phyloP scores from a whole-genome alignment of 768 basidiomycete species.

The Hirschioporus abietinus region DNA sequence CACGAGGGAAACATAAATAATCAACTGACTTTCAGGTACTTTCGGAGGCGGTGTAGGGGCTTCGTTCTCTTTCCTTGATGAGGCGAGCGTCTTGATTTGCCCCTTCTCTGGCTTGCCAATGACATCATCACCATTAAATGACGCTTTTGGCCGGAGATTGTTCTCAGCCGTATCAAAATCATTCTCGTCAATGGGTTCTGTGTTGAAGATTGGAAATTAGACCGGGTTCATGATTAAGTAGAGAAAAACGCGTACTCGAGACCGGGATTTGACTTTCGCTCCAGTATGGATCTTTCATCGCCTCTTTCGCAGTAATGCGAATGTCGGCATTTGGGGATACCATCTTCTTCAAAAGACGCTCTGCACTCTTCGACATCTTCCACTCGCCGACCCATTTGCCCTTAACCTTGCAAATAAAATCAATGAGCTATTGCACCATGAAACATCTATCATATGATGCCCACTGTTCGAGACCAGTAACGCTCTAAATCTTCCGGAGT shows the following conservation, averaged over 20 bases:
- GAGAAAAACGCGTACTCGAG: conserved; percentile 19
- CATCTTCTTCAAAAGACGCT: conserved; percentile 72
- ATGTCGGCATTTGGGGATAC: conserved; percentile 77
- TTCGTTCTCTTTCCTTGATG: neutral
- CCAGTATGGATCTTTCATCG: conserved; percentile 70
- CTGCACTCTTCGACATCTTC: conserved; percentile 59
- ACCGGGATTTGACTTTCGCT: conserved; percentile 16
- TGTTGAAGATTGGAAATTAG: neutral
- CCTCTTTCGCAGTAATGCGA: conserved; percentile 62
- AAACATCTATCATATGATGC: conserved; percentile 15
- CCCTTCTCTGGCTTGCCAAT: neutral
- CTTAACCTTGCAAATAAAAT: conserved; percentile 38
- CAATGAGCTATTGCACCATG: neutral
- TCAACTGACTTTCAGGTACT: neutral
- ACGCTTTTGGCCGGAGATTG: neutral
- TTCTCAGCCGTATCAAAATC: neutral
- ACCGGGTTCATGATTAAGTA: neutral
- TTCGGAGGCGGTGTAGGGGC: neutral
- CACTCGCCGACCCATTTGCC: conserved; percentile 87
- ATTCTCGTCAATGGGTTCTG: neutral
- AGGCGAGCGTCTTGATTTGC: neutral
- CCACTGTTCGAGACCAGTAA: conserved; percentile 82
- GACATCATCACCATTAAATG: neutral
- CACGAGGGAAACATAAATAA: neutral
- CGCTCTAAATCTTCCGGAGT: conserved; percentile 76